Conservation (phyloP, 2,329 filamentous ascomycete genomes). For the Penicillium sp. region DNA sequence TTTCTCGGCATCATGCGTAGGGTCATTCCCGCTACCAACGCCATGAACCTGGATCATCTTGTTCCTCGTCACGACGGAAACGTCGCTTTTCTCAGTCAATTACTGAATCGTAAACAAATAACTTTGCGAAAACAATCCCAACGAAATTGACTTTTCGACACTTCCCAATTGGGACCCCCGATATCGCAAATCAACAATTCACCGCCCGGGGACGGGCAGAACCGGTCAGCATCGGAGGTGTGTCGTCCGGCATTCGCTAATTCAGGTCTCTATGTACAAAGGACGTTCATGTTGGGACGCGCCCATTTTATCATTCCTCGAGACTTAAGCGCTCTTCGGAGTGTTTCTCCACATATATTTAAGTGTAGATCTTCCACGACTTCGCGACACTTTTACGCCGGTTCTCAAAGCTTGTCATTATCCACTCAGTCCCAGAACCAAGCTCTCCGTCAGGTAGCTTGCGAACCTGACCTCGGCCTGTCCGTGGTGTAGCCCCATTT, state of each 20-base stretch:
- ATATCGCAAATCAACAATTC: slow-evolving; percentile 10
- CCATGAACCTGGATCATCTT: slow-evolving; percentile 25
- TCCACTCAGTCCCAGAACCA: too few relatives aligned
- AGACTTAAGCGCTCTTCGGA: too few relatives aligned
- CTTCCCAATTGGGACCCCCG: slow-evolving; percentile 17
- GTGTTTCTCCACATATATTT: too few relatives aligned
- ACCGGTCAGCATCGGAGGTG: slow-evolving; percentile 6
- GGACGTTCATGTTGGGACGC: neutral
- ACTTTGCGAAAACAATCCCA: neutral
- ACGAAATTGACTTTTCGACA: slow-evolving; percentile 14
- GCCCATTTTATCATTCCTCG: neutral
- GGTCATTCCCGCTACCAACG: slow-evolving; percentile 8
- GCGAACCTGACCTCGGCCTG: too few relatives aligned
- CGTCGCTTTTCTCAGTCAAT: neutral
- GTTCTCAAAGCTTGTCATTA: too few relatives aligned
- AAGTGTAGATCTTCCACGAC: too few relatives aligned
- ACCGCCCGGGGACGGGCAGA: slow-evolving; percentile 19
- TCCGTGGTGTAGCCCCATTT: too few relatives aligned
- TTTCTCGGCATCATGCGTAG: slow-evolving; percentile 36
- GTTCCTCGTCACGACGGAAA: neutral
- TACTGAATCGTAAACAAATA: neutral
- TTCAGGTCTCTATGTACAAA: neutral
- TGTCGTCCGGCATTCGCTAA: neutral
- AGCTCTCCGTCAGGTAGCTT: too few relatives aligned
- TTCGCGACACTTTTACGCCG: too few relatives aligned